Base-by-base conservation (phyloP, 2,329 filamentous ascomycete species). In the Parastagonospora avenae region DNA sequence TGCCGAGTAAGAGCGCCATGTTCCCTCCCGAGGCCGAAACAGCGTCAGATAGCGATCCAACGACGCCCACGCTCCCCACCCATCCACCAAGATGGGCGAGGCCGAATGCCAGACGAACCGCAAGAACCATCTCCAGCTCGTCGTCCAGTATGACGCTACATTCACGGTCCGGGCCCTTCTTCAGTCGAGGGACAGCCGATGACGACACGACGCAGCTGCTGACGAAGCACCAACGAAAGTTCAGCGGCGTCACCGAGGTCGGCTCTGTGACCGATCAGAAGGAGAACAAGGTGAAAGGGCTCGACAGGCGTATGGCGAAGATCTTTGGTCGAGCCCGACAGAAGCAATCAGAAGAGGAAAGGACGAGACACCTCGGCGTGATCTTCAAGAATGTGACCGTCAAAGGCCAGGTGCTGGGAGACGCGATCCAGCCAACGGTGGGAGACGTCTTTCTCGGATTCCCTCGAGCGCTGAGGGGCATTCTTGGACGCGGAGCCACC, bases 321-420 rank as follows among this genome's bases (percentile, higher is more conserved):
- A 88, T 90, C 80, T 90, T 90, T 62, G 88, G 88, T 5, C 75
- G 79, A 29, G 81, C 82, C 16, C 79, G 87, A 5, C 85, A 87
- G 58, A 79, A 82, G 39, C 76, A 83, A 16, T 88, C 85, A 1
- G 83, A 89, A 53, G 86, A 88, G 55, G 87, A 89, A 60, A 84
- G 88, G 65, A 88, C 85, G 0, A 77, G 87, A 19, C 87, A 90
- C 65, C 79, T 88, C 3, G 87, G 87, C 16, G 78, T 90, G 0
- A 84, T 86, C 1, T 90, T 85, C 83, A 77, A 82, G 57, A 77
- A 85, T 48, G 75, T 90, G 38, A 87, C 78, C 0, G 86, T 90
- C 16, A 78, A 85, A 46, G 87, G 83, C n/a, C 74, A 83, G 65
- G 81, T 82, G 27, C 74, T 85, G 11, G 83, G 86, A 28, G 82